Base-by-base conservation (phyloP, 305 asterid species). In the Fraxinus sp. region DNA sequence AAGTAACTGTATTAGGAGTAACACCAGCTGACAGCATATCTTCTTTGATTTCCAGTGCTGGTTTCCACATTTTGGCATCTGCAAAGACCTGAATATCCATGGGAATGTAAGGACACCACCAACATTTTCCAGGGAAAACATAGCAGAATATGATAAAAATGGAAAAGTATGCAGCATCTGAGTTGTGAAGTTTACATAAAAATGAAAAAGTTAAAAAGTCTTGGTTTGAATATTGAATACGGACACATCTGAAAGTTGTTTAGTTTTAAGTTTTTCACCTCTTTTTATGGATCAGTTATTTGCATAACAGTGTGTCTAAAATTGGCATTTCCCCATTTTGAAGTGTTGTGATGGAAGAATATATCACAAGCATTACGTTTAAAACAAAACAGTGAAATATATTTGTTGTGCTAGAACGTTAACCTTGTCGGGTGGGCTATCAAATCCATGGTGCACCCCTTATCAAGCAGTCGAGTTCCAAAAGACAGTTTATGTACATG, bases 21-120 rank as follows among this genome's bases (percentile, higher is more conserved):
- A 96, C 93, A 78, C 97, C 92, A 81, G 93, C 89, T 36, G 88
- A 82, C 78, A 85, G 87, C 98, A 96, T 96, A 83, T 96, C 94
- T 87, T 91, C 94, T 90, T 96, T 96, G 85, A 94, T 86, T 86
- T 87, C 90, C 39, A 96, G 88, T 28, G 99, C 97, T 89, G 80
- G 86, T 84, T 87, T 87, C 98, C 97, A 96, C 97, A 92, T 89
- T 91, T 90, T 93, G 86, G 97, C 96, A 88, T 92, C 97, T 73
- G 99, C 97, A 87, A 95, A 89, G 84, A 94, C 98, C 99, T 95
- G 97, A 85, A 86, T 73, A 83, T 87, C 86, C 86, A 83, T 80
- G 74, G 86, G 83, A 84, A 86, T 68, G 80, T 80, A 84, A 72
- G 80, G 81, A 79, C 82, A 75, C 22, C 79, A 79, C 86, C 62